Percentiles rank a stretch among this genome's conserved stretches.
phyloP scores from a whole-genome alignment of 345 rosid species.

The Noccaea bulbosa region DNA sequence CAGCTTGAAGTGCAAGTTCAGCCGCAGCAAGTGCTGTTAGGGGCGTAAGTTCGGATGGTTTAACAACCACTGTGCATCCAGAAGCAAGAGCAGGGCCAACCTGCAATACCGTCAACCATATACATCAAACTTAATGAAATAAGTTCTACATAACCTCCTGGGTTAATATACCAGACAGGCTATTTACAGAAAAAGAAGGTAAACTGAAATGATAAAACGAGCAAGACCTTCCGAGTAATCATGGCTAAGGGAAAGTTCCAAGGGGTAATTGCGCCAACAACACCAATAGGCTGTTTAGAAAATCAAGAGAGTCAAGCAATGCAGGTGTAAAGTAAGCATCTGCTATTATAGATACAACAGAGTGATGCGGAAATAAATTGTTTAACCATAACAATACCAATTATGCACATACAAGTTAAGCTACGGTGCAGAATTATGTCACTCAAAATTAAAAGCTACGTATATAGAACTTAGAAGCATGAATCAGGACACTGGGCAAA shows the following conservation, averaged over 20 bases:
- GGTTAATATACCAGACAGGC: constrained; percentile 15
- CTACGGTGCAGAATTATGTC: constrained; percentile 10
- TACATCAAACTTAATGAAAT: constrained; percentile 28
- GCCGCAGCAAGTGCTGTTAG: constrained; percentile 95
- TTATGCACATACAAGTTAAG: not conserved
- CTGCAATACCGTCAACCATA: constrained; percentile 49
- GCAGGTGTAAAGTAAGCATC: constrained; percentile 4
- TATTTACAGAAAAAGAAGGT: constrained; percentile 18
- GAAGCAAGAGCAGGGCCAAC: constrained; percentile 99
- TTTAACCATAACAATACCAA: not conserved
- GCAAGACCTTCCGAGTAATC: constrained; percentile 91
- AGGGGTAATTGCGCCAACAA: constrained; percentile 92
- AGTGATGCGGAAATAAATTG: not conserved
- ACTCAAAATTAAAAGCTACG: constrained; percentile 3
- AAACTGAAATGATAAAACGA: constrained; percentile 5
- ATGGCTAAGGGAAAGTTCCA: constrained; percentile 99
- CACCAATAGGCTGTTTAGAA: constrained; percentile 86
- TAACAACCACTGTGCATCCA: constrained; percentile 96
- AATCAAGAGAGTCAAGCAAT: constrained; percentile 26
- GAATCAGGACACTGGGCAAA: constrained; percentile 27
- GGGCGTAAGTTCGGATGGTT: constrained; percentile 96
- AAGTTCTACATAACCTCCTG: not conserved
- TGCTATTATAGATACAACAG: not conserved
- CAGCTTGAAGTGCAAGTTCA: constrained; percentile 95
- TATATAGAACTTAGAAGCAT: constrained; percentile 8